Base-by-base conservation (phyloP, 2,329 filamentous ascomycete genomes). In the Claviceps fusiformis region DNA sequence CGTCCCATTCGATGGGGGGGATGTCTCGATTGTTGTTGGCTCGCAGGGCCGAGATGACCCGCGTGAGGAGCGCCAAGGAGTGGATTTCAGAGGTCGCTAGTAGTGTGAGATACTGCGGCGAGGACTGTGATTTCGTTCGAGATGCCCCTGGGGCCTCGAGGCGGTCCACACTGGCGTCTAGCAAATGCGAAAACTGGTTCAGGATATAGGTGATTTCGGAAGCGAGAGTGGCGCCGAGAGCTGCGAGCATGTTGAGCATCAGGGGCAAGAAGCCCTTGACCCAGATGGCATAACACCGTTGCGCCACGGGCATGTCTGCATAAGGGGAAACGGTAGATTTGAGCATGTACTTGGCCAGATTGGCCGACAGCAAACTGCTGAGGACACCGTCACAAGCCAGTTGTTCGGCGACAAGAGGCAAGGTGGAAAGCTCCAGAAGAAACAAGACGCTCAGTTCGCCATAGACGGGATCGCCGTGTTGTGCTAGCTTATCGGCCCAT, bases 391-490 rank as follows among this genome's bases (percentile, higher is more conserved):
- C 89, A 45, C 89, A 85, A 0, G 92, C 93, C 62, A 98, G 82
- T 59, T 93, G 87, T 67, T 97, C 92, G 3, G 93, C 92, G 53
- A 97, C 78, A 19, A 81, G 71, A 0, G 87, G 86, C 15, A 97
- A 78, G 15, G 82, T 85, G 1, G 91, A 95, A 13, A 98, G 78
- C 61, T 95, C 88, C 27, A 95, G 81, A 15, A 98, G 77, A 69
- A 97, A 95, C 31, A 91, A 78, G 45, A 95, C 79, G 63, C 87
- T 88, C n/a, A 96, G 80, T 66, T 96, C 91, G 59, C 91, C 93
- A 68, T 96, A 97, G 35, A 97, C 76, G 0, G 93, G 92, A 65
- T 97, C 92, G 33, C 84, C 82, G 55, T 86, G 80, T 41, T 86
- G 78, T 0, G 86, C 80, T 29, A 97, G 77, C 60, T 85, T 83